Evolutionary conservation across 208 protist genomes (phyloP).

Genomic region (Leptomonas pyrrhocoris): DNA sequence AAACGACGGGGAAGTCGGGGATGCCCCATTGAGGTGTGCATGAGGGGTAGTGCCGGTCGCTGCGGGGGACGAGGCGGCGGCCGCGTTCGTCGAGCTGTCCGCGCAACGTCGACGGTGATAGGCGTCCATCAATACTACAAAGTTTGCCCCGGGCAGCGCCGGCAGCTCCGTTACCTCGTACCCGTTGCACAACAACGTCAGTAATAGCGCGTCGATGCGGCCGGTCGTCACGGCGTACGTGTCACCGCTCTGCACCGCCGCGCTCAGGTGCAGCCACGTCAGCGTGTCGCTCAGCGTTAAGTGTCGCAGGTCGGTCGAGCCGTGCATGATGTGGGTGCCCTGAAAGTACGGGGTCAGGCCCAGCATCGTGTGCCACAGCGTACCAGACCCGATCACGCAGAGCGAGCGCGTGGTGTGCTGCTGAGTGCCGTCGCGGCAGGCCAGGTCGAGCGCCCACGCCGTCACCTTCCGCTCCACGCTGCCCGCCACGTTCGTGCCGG

Average conservation of each 20-base stretch:
- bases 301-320: slow-evolving; percentile 60
- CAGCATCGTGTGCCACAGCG: slow-evolving; percentile 76
- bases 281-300: slow-evolving; percentile 60
- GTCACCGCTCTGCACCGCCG: slow-evolving; percentile 43
- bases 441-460: slow-evolving; percentile 87
- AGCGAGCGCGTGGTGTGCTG: slow-evolving; percentile 60
- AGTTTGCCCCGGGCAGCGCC: slow-evolving; percentile 34
- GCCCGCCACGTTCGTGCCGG: slow-evolving; percentile 66
- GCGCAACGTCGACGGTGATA: slow-evolving; percentile 39
- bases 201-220: slow-evolving; percentile 76
- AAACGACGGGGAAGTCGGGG: not conserved
- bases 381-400: slow-evolving; percentile 66
- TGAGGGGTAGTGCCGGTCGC: not conserved
- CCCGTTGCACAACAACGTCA: slow-evolving; percentile 69
- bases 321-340: slow-evolving; percentile 56
- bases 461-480: slow-evolving; percentile 83
- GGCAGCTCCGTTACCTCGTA: slow-evolving; percentile 57
- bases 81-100: not conserved
- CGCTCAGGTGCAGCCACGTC: slow-evolving; percentile 72
- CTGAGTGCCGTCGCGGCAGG: slow-evolving; percentile 60
- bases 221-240: slow-evolving; percentile 49
- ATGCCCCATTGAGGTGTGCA: not conserved
- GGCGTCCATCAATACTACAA: slow-evolving; percentile 48
- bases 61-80: not conserved
- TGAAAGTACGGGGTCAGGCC: slow-evolving; percentile 79